Evolutionary conservation across 495 filamentous ascomycete species (phyloP).

Genomic region (Umbilicaria muhlenbergii): DNA sequence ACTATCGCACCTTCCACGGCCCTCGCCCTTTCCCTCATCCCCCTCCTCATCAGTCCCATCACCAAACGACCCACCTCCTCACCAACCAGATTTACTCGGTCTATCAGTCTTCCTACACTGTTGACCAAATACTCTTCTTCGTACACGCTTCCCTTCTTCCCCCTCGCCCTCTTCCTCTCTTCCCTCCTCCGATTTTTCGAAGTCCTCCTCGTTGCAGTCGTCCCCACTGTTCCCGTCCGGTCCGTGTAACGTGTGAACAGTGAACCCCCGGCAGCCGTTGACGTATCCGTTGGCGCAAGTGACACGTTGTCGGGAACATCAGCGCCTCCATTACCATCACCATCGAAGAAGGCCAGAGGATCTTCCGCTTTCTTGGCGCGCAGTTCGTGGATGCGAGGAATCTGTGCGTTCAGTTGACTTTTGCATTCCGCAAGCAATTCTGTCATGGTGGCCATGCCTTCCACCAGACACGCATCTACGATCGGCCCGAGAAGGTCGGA

Average conservation of each 20-base stretch:
- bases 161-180: conserved; percentile 86
- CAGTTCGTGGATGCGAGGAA: conserved; percentile 70
- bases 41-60: conserved; percentile 55
- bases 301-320: conserved; percentile 87
- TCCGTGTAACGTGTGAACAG: conserved; percentile 89
- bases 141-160: conserved; percentile 91
- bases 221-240: conserved; percentile 42
- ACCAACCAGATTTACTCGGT: conserved; percentile 57
- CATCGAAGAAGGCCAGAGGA: conserved; percentile 63
- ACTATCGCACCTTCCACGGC: conserved; percentile 57
- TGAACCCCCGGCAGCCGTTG: conserved; percentile 53
- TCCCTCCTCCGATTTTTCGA: conserved; percentile 72
- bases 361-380: conserved; percentile 65
- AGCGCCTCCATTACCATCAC: conserved; percentile 34
- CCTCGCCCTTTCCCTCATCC: conserved; percentile 73
- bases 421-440: conserved; percentile 89
- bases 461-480: conserved; percentile 61
- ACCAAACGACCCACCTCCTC: conserved; percentile 57
- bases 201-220: conserved; percentile 53
- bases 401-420: conserved; percentile 63
- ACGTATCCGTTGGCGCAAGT: conserved; percentile 67
- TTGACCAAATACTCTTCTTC: conserved; percentile 94
- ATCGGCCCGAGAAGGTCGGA: conserved; percentile 35
- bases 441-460: conserved; percentile 60
- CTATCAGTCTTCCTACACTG: conserved; percentile 66